A percentile compares a stretch with the other conserved stretches of the same genome.
These are phyloP conservation scores for Boletus tomentosulus DNA, from an alignment of 768 basidiomycete genomes.

Conservation along the genomic window DNA sequence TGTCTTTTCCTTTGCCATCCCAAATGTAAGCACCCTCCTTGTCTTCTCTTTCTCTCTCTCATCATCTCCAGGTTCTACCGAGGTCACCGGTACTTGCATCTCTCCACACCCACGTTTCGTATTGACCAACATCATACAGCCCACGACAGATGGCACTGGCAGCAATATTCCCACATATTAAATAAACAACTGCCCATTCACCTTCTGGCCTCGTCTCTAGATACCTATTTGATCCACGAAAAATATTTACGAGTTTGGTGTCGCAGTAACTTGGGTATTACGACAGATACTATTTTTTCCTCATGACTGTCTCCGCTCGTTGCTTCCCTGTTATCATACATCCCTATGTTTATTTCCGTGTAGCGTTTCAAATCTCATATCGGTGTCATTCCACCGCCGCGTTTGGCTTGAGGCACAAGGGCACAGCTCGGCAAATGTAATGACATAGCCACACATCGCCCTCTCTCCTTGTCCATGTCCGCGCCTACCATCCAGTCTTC, in stretches of 20 bases:
- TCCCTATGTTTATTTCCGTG: background rate
- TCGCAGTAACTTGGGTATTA: background rate
- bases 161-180: background rate
- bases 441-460: background rate
- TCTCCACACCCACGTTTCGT: background rate
- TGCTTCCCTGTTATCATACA: background rate
- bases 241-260: background rate
- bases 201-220: background rate
- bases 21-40: background rate
- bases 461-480: conserved; percentile 9
- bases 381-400: background rate
- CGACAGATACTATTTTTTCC: background rate
- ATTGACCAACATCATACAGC: background rate
- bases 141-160: background rate
- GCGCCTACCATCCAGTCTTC: conserved; percentile 14
- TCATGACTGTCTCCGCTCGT: background rate
- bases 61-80: background rate
- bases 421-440: background rate
- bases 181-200: too few species aligned
- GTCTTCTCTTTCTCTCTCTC: background rate
- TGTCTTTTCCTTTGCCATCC: background rate
- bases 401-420: background rate
- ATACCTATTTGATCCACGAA: too few species aligned
- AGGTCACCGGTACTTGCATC: background rate
- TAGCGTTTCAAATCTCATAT: background rate